Evolutionary conservation across 495 filamentous ascomycete species (phyloP).

Genomic region (Thozetella sp.): DNA sequence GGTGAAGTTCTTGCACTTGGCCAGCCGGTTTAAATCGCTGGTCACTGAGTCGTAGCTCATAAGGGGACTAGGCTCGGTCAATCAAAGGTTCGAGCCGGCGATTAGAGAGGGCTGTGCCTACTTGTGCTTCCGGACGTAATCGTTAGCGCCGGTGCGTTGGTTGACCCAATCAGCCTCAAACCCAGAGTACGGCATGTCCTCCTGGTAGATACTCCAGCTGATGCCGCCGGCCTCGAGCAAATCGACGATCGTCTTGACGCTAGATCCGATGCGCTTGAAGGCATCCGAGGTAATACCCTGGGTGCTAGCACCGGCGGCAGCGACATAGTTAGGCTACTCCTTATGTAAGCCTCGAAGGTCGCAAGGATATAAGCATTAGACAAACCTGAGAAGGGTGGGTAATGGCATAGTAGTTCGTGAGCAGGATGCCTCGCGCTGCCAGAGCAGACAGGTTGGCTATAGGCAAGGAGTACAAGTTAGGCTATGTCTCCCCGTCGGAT

Average conservation of each 20-base stretch:
- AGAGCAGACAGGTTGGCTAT: conserved; percentile 41
- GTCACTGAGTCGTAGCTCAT: conserved; percentile 62
- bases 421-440: conserved; percentile 61
- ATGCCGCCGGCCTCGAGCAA: conserved; percentile 70
- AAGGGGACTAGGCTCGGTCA: conserved; percentile 45
- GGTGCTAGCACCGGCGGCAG: conserved; percentile 60
- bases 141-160: conserved; percentile 25
- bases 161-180: conserved; percentile 61
- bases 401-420: conserved; percentile 63
- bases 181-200: conserved; percentile 69
- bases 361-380: conserved; percentile 9
- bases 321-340: conserved; percentile 65
- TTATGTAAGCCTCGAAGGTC: conserved; percentile 34
- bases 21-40: conserved; percentile 52
- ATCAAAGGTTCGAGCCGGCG: background rate
- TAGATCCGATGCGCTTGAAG: conserved; percentile 56
- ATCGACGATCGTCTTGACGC: conserved; percentile 70
- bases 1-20: conserved; percentile 71
- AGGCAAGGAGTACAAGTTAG: background rate
- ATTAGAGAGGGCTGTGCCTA: background rate
- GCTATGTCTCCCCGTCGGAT: background rate
- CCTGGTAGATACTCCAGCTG: conserved; percentile 70
- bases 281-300: conserved; percentile 69
- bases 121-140: conserved; percentile 54
- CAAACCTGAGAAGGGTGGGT: conserved; percentile 18